These are phyloP conservation scores for Grosmannia serpens DNA, from an alignment of 2,329 filamentous ascomycete genomes.

Conservation along the genomic window DNA sequence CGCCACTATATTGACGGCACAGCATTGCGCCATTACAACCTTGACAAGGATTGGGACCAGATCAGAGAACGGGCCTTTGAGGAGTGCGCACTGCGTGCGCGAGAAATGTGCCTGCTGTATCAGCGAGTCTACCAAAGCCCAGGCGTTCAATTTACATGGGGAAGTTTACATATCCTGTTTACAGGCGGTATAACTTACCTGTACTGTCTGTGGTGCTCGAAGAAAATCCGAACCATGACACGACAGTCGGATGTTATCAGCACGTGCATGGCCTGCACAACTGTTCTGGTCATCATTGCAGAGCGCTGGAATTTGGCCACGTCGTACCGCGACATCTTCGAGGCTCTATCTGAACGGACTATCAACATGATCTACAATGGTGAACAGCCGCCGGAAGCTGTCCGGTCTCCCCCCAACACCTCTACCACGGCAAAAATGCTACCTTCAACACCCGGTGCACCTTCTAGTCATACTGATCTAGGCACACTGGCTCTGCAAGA, in stretches of 20 bases:
- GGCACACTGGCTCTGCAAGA: too few species aligned
- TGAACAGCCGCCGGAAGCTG: too few species aligned
- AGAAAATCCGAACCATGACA: slow-evolving; percentile 8
- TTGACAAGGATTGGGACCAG: not conserved
- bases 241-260: slow-evolving; percentile 16
- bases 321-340: slow-evolving; percentile 22
- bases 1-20: slow-evolving; percentile 15
- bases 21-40: not conserved
- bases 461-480: too few species aligned
- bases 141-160: slow-evolving; percentile 21
- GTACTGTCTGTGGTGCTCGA: slow-evolving; percentile 20
- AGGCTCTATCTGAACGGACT: slow-evolving; percentile 17
- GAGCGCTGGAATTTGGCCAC: slow-evolving; percentile 13
- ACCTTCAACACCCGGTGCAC: too few species aligned
- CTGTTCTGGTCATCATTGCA: slow-evolving; percentile 22
- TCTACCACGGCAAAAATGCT: too few species aligned
- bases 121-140: slow-evolving; percentile 21
- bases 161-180: slow-evolving; percentile 23
- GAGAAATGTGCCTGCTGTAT: slow-evolving; percentile 23
- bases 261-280: slow-evolving; percentile 24
- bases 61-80: slow-evolving; percentile 2
- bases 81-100: slow-evolving; percentile 10
- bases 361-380: slow-evolving; percentile 19
- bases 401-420: too few species aligned
- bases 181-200: slow-evolving; percentile 23